Evolutionary conservation across 306 rosid species (phyloP).

Genomic region (Vigna angularis): DNA sequence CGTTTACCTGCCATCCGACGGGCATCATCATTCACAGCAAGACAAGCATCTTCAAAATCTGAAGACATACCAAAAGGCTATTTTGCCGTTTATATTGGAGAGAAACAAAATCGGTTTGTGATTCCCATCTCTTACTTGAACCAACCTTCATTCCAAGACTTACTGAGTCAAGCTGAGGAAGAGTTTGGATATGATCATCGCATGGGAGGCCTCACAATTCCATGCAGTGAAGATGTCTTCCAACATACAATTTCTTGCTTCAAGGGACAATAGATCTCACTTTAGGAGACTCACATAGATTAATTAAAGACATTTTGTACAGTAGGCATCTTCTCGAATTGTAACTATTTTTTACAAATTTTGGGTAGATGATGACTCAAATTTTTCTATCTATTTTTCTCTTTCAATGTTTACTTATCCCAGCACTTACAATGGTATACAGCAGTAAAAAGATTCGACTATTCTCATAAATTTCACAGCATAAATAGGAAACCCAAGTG

Average conservation of each 20-base stretch:
- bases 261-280: background rate
- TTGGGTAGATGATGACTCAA: background rate
- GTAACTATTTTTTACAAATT: background rate
- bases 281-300: constrained; percentile 3
- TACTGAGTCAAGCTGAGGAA: constrained; percentile 46
- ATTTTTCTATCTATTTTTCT: background rate
- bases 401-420: background rate
- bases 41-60: constrained; percentile 33
- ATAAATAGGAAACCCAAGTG: background rate
- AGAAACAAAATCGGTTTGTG: constrained; percentile 47
- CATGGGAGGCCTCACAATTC: constrained; percentile 58
- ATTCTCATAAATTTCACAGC: background rate
- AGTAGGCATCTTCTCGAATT: background rate
- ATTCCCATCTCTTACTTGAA: constrained; percentile 57
- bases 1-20: constrained; percentile 42
- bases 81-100: constrained; percentile 58
- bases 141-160: constrained; percentile 53
- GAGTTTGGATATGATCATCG: constrained; percentile 63
- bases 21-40: constrained; percentile 8
- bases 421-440: background rate
- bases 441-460: background rate
- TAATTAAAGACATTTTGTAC: constrained; percentile 12
- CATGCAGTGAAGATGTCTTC: constrained; percentile 48
- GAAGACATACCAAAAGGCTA: constrained; percentile 49
- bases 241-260: constrained; percentile 38